Conservation (phyloP, 1,284 basidiomycete genomes). For the Cystobasidium pallidum region DNA sequence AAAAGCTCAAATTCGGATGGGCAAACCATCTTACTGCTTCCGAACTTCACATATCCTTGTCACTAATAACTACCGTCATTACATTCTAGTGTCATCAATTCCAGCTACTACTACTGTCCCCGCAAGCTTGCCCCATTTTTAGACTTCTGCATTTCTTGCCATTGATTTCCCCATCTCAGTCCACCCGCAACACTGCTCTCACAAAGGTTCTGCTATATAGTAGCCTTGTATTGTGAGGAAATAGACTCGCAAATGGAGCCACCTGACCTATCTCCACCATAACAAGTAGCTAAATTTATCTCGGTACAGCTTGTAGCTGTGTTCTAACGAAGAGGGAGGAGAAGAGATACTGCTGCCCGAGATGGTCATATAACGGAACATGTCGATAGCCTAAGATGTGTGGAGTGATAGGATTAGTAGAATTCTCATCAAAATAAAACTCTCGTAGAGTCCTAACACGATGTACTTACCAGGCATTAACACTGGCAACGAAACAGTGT, state of each 20-base stretch:
- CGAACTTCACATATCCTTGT: too few relatives aligned
- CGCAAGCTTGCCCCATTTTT: not conserved
- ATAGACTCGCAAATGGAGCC: too few relatives aligned
- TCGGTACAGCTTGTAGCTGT: slow-evolving; percentile 10
- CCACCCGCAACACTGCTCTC: not conserved
- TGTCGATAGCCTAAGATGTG: slow-evolving; percentile 74
- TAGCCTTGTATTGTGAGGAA: too few relatives aligned
- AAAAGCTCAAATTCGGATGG: too few relatives aligned
- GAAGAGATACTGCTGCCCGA: slow-evolving; percentile 81
- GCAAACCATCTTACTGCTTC: too few relatives aligned
- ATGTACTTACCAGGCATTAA: slow-evolving; percentile 67
- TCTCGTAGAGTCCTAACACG: too few relatives aligned
- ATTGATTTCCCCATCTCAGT: not conserved
- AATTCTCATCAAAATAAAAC: too few relatives aligned
- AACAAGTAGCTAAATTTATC: not conserved
- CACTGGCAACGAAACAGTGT: slow-evolving; percentile 70
- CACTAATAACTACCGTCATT: too few relatives aligned
- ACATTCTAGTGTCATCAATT: too few relatives aligned
- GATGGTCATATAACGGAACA: slow-evolving; percentile 77
- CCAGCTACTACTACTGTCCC: not conserved
- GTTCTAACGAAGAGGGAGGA: slow-evolving; percentile 76
- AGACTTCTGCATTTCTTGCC: not conserved
- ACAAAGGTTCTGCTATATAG: not conserved
- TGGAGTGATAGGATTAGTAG: too few relatives aligned
- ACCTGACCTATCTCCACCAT: not conserved